A percentile compares a stretch with the other conserved stretches of the same genome.
These are phyloP conservation scores for Monascus purpureus DNA, from an alignment of 495 filamentous ascomycete genomes.

Conservation along the genomic window DNA sequence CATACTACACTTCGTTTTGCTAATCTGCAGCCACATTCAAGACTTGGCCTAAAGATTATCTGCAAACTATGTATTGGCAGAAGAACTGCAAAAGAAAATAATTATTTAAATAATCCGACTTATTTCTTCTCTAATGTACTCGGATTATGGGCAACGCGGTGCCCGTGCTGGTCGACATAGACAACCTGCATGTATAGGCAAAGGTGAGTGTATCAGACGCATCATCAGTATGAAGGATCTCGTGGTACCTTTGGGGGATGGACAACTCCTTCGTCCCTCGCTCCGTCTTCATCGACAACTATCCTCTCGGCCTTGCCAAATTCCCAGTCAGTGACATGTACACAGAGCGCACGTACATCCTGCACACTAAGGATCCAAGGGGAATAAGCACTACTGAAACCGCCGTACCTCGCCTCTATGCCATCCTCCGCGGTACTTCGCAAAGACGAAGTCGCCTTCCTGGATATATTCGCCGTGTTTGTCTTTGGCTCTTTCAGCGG, in stretches of 20 bases:
- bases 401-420: constrained; percentile 11
- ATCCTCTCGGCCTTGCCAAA: constrained; percentile 6
- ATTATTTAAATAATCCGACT: no score
- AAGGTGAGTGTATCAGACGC: background rate
- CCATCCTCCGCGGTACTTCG: constrained; percentile 7
- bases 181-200: constrained; percentile 8
- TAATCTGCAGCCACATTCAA: no score
- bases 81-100: no score
- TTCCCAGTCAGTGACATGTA: background rate
- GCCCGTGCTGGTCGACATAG: constrained; percentile 15
- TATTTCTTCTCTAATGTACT: constrained; percentile 9
- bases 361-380: no score
- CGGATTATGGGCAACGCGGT: constrained; percentile 15
- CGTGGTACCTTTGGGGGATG: constrained; percentile 12
- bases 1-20: no score
- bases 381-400: background rate
- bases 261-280: constrained; percentile 6
- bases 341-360: background rate
- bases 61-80: no score
- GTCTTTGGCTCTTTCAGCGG: constrained; percentile 3
- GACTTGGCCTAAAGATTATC: no score
- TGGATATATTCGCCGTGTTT: constrained; percentile 8
- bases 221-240: background rate
- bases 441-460: constrained; percentile 9
- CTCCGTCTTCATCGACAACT: constrained; percentile 7